Conservation (phyloP, 176 grass and related monocot species). For the Ensete ventricosum region DNA sequence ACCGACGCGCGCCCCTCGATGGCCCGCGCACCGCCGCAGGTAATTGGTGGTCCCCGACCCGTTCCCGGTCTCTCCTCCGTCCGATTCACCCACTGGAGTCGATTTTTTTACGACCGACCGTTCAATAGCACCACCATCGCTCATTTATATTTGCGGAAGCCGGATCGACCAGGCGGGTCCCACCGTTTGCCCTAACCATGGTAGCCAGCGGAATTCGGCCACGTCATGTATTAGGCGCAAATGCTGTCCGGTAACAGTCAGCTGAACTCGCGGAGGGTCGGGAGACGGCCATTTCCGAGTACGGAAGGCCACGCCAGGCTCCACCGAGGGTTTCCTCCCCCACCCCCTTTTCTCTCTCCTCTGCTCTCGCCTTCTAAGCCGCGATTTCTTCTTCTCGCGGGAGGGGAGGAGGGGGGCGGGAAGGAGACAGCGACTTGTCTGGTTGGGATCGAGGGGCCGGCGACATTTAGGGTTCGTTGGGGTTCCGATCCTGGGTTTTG, state of each 20-base stretch:
- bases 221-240: neutral
- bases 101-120: neutral
- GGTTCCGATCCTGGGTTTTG: neutral
- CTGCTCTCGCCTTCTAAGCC: neutral
- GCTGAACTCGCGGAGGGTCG: neutral
- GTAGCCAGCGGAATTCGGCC: neutral
- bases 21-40: neutral
- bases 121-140: neutral
- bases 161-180: neutral
- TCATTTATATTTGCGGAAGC: neutral
- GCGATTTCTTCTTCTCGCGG: neutral
- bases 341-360: neutral
- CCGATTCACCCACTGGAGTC: neutral
- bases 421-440: neutral
- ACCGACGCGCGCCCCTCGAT: neutral
- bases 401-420: neutral
- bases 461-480: neutral
- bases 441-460: neutral
- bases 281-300: neutral
- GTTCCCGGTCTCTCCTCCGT: neutral
- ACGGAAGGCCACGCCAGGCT: neutral
- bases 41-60: neutral
- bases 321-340: neutral
- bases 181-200: neutral
- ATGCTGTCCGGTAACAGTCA: neutral